Evolutionary conservation across 2,329 filamentous ascomycete species (phyloP).

Genomic region (Parasarocladium wereldwijsianum): DNA sequence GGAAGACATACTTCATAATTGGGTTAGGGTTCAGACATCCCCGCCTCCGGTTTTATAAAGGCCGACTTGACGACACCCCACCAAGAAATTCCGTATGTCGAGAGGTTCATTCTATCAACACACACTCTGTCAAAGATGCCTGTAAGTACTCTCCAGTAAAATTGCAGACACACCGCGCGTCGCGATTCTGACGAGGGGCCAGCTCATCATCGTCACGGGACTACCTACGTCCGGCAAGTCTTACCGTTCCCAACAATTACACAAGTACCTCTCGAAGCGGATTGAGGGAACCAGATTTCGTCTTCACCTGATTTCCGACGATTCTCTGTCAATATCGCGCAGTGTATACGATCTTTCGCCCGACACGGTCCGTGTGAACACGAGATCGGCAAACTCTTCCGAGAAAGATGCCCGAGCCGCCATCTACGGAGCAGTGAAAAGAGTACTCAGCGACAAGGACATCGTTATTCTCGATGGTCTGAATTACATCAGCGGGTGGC

Average conservation of each 20-base stretch:
- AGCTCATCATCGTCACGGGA: slow-evolving; percentile 55
- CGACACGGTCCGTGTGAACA: slow-evolving; percentile 35
- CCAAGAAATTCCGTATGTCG: too few relatives aligned
- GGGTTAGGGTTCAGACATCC: too few relatives aligned
- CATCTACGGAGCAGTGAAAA: slow-evolving; percentile 65
- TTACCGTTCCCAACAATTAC: slow-evolving; percentile 49
- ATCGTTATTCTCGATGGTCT: slow-evolving; percentile 68
- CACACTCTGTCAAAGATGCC: too few relatives aligned
- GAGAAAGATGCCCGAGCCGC: slow-evolving; percentile 73
- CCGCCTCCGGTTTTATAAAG: too few relatives aligned
- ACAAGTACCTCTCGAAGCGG: slow-evolving; percentile 45
- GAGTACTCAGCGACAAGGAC: slow-evolving; percentile 54
- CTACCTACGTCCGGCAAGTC: slow-evolving; percentile 57
- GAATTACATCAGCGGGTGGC: slow-evolving; percentile 84
- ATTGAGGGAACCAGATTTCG: slow-evolving; percentile 41
- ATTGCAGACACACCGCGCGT: too few relatives aligned
- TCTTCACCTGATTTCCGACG: slow-evolving; percentile 61
- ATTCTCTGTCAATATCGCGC: slow-evolving; percentile 53
- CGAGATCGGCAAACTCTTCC: slow-evolving; percentile 54
- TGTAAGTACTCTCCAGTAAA: too few relatives aligned
- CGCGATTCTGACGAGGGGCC: too few relatives aligned
- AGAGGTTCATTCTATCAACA: too few relatives aligned
- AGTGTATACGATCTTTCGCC: slow-evolving; percentile 54
- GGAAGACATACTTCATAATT: too few relatives aligned
- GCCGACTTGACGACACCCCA: too few relatives aligned